These are phyloP conservation scores for Botrytis aclada DNA, from an alignment of 2,329 filamentous ascomycete genomes.

Conservation along the genomic window DNA sequence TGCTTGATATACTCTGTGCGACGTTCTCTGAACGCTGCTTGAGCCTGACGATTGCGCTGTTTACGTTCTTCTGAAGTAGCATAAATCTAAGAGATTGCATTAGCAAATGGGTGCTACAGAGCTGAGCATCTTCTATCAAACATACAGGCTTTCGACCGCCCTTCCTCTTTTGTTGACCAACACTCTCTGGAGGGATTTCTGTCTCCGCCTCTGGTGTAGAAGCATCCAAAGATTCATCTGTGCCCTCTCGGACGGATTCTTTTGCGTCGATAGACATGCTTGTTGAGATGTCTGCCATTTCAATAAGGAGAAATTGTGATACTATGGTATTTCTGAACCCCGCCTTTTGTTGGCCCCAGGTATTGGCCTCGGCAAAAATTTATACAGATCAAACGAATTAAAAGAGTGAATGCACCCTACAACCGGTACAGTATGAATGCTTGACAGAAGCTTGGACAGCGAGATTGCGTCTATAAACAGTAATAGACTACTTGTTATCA, in stretches of 20 bases:
- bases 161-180: conserved; percentile 79
- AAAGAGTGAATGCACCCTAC: conserved; percentile 1
- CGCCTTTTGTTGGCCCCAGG: conserved; percentile 13
- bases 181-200: conserved; percentile 45
- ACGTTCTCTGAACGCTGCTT: conserved; percentile 94
- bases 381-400: conserved; percentile 15
- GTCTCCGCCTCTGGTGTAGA: conserved; percentile 56
- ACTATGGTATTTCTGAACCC: conserved; percentile 5
- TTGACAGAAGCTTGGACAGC: conserved; percentile 17
- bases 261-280: conserved; percentile 66
- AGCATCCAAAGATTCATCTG: conserved; percentile 55
- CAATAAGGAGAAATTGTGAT: conserved; percentile 1
- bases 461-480: conserved; percentile 14
- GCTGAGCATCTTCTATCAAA: conserved; percentile 31
- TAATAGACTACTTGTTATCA: conserved; percentile 18
- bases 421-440: conserved; percentile 14
- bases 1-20: conserved; percentile 99
- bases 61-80: conserved; percentile 98
- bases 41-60: conserved; percentile 93
- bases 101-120: conserved; percentile 22
- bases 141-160: conserved; percentile 94
- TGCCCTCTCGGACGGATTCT: conserved; percentile 55
- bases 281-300: conserved; percentile 26
- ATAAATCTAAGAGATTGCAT: conserved; percentile 68
- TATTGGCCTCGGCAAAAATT: conserved; percentile 17